Conservation (phyloP, 768 basidiomycete genomes). For the Russula griseocarnosa region DNA sequence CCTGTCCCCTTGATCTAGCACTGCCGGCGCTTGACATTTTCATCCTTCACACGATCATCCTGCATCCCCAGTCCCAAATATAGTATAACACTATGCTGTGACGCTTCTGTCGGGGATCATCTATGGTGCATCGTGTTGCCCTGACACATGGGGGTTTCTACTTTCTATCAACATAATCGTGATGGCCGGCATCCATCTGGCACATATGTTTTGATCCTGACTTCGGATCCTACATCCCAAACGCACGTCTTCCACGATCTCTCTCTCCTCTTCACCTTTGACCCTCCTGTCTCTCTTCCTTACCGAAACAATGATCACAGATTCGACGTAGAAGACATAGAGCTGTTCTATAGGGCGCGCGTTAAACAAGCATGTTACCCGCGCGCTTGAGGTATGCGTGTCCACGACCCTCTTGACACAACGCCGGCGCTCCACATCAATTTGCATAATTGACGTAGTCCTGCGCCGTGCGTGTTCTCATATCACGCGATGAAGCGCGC, state of each 20-base stretch:
- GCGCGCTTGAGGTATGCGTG: background rate
- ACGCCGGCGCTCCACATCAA: conserved; percentile 10
- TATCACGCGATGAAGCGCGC: conserved; percentile 4
- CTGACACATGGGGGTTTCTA: background rate
- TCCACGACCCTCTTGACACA: background rate
- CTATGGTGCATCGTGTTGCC: background rate
- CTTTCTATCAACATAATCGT: background rate
- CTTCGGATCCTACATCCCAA: background rate
- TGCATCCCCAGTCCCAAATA: background rate
- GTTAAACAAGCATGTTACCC: background rate
- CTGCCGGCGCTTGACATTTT: background rate
- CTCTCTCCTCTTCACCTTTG: background rate
- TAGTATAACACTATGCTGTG: background rate
- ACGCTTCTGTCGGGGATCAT: background rate
- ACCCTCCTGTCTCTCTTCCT: background rate
- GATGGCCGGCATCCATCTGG: background rate
- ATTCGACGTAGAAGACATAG: background rate
- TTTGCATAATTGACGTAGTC: conserved; percentile 5
- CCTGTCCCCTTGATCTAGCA: background rate
- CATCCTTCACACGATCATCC: conserved; percentile 7
- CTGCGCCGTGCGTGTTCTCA: background rate
- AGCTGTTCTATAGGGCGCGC: background rate
- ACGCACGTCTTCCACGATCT: background rate
- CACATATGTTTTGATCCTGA: background rate
- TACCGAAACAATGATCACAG: background rate